These are phyloP conservation scores for Salix exigua DNA, from an alignment of 345 rosid genomes.

Conservation along the genomic window DNA sequence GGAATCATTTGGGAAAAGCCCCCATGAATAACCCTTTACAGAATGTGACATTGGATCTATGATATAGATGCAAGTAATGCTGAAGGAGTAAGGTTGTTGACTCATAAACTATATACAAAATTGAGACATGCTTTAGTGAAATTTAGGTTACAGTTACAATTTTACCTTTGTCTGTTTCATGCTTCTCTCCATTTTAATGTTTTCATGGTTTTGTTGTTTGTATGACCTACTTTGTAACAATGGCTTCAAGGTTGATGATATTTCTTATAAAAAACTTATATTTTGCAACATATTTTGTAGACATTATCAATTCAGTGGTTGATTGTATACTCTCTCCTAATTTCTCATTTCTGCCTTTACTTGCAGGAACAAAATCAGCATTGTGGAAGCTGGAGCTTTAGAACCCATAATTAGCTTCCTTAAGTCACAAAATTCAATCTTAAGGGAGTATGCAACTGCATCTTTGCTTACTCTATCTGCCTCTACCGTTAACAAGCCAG, in stretches of 20 bases:
- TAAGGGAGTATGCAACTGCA: slow-evolving; percentile 81
- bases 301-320: background rate
- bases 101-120: background rate
- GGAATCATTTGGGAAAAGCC: background rate
- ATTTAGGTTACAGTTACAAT: background rate
- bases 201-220: background rate
- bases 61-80: background rate
- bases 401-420: slow-evolving; percentile 70
- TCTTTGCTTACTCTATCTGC: slow-evolving; percentile 87
- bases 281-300: background rate
- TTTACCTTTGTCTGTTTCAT: background rate
- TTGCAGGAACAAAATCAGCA: slow-evolving; percentile 81
- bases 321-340: slow-evolving; percentile 7
- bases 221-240: background rate
- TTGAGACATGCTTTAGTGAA: background rate
- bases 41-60: too few species aligned
- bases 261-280: background rate
- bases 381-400: slow-evolving; percentile 89
- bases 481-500: slow-evolving; percentile 67
- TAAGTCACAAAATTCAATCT: slow-evolving; percentile 46
- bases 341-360: slow-evolving; percentile 8
- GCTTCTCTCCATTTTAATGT: background rate
- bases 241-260: background rate
- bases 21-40: too few species aligned
- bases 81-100: background rate